These are phyloP conservation scores for Trametes cinnabarina DNA, from an alignment of 768 basidiomycete genomes.

Conservation along the genomic window DNA sequence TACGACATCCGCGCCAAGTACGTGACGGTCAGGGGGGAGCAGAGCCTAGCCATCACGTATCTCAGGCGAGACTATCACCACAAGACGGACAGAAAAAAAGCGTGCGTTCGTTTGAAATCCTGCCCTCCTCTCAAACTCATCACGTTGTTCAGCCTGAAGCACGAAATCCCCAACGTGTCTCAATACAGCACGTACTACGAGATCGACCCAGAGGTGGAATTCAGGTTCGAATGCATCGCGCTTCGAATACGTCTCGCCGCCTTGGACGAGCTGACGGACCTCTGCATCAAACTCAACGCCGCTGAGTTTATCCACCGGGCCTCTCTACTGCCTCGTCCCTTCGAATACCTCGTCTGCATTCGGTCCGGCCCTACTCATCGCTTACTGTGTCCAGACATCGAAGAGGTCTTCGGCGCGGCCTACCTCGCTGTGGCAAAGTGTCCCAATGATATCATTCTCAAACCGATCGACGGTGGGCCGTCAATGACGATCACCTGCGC, in stretches of 20 bases:
- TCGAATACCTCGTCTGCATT: conserved; percentile 39
- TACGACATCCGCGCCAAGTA: conserved; percentile 62
- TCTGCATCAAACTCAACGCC: conserved; percentile 38
- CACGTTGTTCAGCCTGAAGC: background rate
- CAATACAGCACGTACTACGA: conserved; percentile 35
- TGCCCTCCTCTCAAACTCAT: no score
- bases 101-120: no score
- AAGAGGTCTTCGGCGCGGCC: conserved; percentile 41
- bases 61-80: conserved; percentile 36
- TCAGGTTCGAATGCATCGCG: conserved; percentile 47
- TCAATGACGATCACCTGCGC: conserved; percentile 40
- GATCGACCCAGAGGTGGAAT: conserved; percentile 43
- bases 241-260: conserved; percentile 40
- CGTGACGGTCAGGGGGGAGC: conserved; percentile 40
- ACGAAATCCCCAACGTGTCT: conserved; percentile 30
- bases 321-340: conserved; percentile 37
- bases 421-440: conserved; percentile 44
- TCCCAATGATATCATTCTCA: conserved; percentile 41
- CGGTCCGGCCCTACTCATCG: conserved; percentile 34
- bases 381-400: conserved; percentile 40
- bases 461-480: conserved; percentile 38
- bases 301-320: conserved; percentile 38
- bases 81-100: background rate
- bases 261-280: conserved; percentile 46
- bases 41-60: conserved; percentile 55